A percentile compares a stretch with the other conserved stretches of the same genome.
phyloP scores from a whole-genome alignment of 495 filamentous ascomycete genomes.

The Talaromyces ruber region DNA sequence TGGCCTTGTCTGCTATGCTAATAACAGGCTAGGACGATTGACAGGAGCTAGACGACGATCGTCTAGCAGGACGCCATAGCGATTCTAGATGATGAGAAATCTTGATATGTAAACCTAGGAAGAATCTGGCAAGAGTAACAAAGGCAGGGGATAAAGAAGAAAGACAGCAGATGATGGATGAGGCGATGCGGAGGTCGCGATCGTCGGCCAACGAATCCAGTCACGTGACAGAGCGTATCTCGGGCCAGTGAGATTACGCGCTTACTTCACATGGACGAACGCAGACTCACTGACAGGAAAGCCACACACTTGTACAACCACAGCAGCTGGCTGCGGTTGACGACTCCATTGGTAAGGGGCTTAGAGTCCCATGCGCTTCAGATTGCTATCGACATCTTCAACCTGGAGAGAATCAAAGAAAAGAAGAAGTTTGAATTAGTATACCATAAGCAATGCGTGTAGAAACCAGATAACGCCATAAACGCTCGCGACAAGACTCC shows the following conservation, averaged over 20 bases:
- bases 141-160: constrained; percentile 7
- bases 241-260: constrained; percentile 35
- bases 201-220: constrained; percentile 23
- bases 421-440: neutral
- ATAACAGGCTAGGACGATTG: constrained; percentile 8
- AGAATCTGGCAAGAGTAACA: constrained; percentile 8
- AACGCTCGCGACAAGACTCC: constrained; percentile 8
- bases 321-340: neutral
- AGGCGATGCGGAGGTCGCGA: constrained; percentile 20
- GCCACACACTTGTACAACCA: neutral
- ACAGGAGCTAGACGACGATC: constrained; percentile 27
- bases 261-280: constrained; percentile 28
- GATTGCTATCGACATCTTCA: constrained; percentile 1
- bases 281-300: neutral
- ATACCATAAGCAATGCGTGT: constrained; percentile 2
- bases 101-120: neutral
- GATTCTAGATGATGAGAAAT: constrained; percentile 11
- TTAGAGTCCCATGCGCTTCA: neutral
- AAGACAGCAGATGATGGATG: constrained; percentile 10
- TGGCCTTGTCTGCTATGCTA: constrained; percentile 27
- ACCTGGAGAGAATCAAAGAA: neutral
- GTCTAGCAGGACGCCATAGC: constrained; percentile 31
- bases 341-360: neutral
- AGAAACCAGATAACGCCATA: neutral
- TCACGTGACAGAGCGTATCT: constrained; percentile 14